Conservation (phyloP, 2,329 filamentous ascomycete genomes). For the Diaporthe australafricana region DNA sequence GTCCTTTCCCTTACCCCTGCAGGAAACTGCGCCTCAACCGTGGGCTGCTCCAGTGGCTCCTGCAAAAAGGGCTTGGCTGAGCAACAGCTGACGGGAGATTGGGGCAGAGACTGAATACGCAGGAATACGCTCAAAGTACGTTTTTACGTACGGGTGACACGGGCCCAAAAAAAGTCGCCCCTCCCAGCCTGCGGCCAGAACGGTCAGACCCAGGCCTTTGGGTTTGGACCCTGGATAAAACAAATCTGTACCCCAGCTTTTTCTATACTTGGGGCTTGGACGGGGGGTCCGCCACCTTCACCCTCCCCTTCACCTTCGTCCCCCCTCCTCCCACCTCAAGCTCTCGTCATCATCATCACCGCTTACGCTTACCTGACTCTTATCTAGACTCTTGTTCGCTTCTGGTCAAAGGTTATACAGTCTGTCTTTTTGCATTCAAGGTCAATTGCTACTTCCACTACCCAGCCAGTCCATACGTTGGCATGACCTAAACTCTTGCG, state of each 20-base stretch:
- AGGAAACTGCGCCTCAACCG: constrained; percentile 25
- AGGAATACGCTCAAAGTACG: background rate
- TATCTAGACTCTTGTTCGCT: background rate
- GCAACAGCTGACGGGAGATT: constrained; percentile 13
- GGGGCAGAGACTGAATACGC: constrained; percentile 5
- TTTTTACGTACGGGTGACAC: constrained; percentile 19
- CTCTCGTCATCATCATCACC: constrained; percentile 20
- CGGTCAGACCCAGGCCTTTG: constrained; percentile 22
- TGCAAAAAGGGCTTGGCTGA: constrained; percentile 1
- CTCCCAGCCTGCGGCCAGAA: background rate
- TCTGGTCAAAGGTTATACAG: background rate
- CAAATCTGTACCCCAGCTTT: constrained; percentile 20
- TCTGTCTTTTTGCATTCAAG: background rate
- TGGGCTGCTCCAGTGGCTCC: too few species aligned
- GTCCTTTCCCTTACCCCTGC: background rate
- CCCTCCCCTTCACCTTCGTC: background rate
- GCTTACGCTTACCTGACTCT: background rate
- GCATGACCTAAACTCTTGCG: background rate
- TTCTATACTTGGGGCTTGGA: constrained; percentile 6
- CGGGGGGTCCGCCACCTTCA: constrained; percentile 3
- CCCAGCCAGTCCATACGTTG: background rate
- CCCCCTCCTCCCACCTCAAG: background rate
- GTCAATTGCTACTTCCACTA: background rate
- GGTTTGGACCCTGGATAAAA: constrained; percentile 25
- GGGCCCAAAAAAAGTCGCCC: constrained; percentile 14